Conservation (phyloP, 2,329 filamentous ascomycete genomes). For the Calcarisporium arbuscula region DNA sequence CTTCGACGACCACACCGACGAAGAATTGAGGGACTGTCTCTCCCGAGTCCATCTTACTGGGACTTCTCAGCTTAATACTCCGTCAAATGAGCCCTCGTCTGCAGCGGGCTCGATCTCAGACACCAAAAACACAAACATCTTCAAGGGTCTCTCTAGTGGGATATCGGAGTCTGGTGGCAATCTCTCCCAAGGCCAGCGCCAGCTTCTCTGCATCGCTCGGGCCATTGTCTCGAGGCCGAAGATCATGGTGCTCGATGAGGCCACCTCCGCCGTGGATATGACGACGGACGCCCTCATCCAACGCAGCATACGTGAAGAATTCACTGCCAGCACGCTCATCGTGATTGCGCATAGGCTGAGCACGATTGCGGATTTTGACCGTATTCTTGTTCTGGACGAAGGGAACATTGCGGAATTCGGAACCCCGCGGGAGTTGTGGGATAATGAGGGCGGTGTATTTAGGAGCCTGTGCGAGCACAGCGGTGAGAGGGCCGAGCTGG, state of each 20-base stretch:
- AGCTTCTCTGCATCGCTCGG: constrained; percentile 67
- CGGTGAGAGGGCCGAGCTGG: constrained; percentile 49
- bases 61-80: constrained; percentile 33
- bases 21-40: constrained; percentile 62
- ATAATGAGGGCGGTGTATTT: constrained; percentile 46
- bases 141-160: constrained; percentile 52
- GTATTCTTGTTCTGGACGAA: constrained; percentile 63
- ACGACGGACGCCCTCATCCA: constrained; percentile 68
- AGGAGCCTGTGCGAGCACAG: constrained; percentile 55
- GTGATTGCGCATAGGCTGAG: constrained; percentile 71
- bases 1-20: constrained; percentile 63
- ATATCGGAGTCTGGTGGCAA: constrained; percentile 69
- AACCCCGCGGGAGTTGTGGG: constrained; percentile 54
- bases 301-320: constrained; percentile 64
- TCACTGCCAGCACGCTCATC: constrained; percentile 59
- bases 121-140: constrained; percentile 56
- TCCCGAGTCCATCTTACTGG: constrained; percentile 59
- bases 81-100: constrained; percentile 28
- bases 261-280: constrained; percentile 73
- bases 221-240: constrained; percentile 66
- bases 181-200: constrained; percentile 67
- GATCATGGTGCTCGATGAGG: constrained; percentile 75
- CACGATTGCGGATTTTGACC: constrained; percentile 71
- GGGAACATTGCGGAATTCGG: constrained; percentile 63
- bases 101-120: constrained; percentile 23